A percentile compares a stretch with the other conserved stretches of the same genome.
phyloP scores from a whole-genome alignment of 139 green algal genomes.

The Eudorina sp. region DNA sequence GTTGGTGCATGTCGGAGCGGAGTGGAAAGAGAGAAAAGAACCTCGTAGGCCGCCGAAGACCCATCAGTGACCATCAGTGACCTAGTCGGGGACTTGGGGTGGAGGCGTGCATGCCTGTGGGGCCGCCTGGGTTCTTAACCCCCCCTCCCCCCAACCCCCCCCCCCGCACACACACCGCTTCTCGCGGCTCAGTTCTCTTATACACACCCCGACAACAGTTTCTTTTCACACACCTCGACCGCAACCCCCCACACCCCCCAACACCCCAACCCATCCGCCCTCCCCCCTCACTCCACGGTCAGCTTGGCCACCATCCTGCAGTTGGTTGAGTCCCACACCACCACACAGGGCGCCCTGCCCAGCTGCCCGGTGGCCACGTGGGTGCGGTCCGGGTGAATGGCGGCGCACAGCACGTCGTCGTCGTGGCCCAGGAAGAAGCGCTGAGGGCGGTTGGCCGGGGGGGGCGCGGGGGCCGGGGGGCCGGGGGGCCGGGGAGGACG shows the following conservation, averaged over 20 bases:
- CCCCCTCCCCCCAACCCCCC: neutral
- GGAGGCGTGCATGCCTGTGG: no score
- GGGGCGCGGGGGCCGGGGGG: neutral
- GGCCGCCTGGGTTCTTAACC: no score
- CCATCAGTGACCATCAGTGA: no score
- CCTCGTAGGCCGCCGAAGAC: no score
- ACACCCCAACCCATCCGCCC: neutral
- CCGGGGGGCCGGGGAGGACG: neutral
- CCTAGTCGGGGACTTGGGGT: no score
- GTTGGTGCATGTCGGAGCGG: no score
- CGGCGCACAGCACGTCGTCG: slow-evolving; percentile 80
- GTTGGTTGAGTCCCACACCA: slow-evolving; percentile 58
- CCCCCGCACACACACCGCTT: no score
- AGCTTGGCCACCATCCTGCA: slow-evolving; percentile 33
- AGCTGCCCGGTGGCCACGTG: slow-evolving; percentile 70
- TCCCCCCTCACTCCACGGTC: neutral
- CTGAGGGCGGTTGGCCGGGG: slow-evolving; percentile 42
- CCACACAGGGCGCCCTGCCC: slow-evolving; percentile 56
- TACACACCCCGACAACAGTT: no score
- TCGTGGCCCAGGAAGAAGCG: slow-evolving; percentile 79
- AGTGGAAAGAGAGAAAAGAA: no score
- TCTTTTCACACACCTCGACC: no score
- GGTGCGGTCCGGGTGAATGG: slow-evolving; percentile 58
- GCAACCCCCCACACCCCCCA: no score
- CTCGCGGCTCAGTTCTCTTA: no score